phyloP scores from a whole-genome alignment of 2,329 filamentous ascomycete species.

The Phyllosticta citriasiana region DNA sequence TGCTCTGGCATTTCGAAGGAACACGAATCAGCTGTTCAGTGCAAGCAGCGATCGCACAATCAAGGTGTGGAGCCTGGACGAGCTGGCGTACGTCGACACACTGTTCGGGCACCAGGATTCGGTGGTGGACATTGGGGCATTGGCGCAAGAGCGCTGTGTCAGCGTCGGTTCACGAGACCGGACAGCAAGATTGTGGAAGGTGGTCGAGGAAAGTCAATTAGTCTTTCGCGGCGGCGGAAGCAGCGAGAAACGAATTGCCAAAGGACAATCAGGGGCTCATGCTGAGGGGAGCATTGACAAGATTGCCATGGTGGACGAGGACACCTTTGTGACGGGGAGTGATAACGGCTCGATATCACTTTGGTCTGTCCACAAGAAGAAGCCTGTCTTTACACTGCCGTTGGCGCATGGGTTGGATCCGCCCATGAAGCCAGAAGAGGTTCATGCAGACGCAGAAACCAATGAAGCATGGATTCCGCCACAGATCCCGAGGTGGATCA shows the following conservation, averaged over 20 bases:
- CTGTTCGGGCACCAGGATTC: constrained; percentile 93
- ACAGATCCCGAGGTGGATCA: constrained; percentile 72
- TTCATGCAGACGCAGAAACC: constrained; percentile 62
- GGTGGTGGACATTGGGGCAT: constrained; percentile 66
- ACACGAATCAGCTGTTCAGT: constrained; percentile 85
- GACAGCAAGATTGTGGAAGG: constrained; percentile 90
- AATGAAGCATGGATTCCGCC: constrained; percentile 33
- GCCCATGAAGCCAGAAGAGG: constrained; percentile 54
- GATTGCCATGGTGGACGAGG: constrained; percentile 79
- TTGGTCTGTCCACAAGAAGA: constrained; percentile 91
- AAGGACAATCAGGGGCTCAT: constrained; percentile 32
- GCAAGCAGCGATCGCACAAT: constrained; percentile 85
- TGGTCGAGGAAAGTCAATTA: constrained; percentile 87
- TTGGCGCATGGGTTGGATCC: constrained; percentile 80
- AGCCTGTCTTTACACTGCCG: constrained; percentile 70
- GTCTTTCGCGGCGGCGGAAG: constrained; percentile 78
- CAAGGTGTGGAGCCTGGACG: constrained; percentile 89
- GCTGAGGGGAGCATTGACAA: constrained; percentile 83
- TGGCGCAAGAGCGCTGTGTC: constrained; percentile 79
- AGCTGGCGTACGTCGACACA: constrained; percentile 89
- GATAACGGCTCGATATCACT: constrained; percentile 82
- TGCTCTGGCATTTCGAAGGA: constrained; percentile 72
- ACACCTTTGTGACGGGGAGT: constrained; percentile 83
- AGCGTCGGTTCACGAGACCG: constrained; percentile 85
- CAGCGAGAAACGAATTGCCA: neutral